phyloP scores from a whole-genome alignment of 331 rosid species.

The Phaseolus coccineus region DNA sequence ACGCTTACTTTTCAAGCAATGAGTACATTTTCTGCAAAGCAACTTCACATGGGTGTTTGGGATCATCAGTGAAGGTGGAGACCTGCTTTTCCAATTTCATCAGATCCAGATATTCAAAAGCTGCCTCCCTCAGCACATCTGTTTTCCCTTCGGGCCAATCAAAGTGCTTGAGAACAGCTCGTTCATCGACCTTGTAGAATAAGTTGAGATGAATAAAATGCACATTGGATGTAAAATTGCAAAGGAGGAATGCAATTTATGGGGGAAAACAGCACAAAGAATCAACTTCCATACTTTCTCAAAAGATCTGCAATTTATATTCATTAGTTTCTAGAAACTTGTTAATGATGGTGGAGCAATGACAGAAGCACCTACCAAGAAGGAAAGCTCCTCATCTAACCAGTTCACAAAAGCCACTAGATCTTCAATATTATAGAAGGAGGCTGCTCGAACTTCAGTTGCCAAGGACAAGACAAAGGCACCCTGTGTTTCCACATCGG shows the following conservation, averaged over 20 bases:
- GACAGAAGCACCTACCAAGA: constrained; percentile 65
- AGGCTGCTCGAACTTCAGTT: constrained; percentile 83
- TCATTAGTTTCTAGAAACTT: neutral
- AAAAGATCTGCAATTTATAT: constrained; percentile 12
- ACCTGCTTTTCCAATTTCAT: constrained; percentile 77
- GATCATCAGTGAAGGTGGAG: constrained; percentile 78
- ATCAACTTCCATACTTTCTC: constrained; percentile 8
- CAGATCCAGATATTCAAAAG: constrained; percentile 85
- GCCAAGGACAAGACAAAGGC: constrained; percentile 86
- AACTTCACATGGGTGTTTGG: constrained; percentile 72
- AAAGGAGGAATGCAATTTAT: constrained; percentile 5
- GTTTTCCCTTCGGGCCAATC: constrained; percentile 98
- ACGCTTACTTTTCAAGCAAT: constrained; percentile 83
- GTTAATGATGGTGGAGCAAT: neutral
- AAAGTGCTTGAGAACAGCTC: constrained; percentile 90
- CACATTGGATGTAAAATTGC: constrained; percentile 10
- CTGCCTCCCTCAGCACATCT: constrained; percentile 91
- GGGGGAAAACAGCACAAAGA: neutral
- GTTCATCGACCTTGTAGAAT: constrained; percentile 74
- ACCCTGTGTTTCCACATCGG: constrained; percentile 88
- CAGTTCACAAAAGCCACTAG: constrained; percentile 88
- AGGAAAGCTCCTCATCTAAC: constrained; percentile 95
- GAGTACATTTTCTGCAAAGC: constrained; percentile 90
- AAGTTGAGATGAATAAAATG: constrained; percentile 40
- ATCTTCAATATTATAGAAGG: constrained; percentile 74